Conservation (phyloP, 2,329 filamentous ascomycete genomes). For the Pezicula carpinea region DNA sequence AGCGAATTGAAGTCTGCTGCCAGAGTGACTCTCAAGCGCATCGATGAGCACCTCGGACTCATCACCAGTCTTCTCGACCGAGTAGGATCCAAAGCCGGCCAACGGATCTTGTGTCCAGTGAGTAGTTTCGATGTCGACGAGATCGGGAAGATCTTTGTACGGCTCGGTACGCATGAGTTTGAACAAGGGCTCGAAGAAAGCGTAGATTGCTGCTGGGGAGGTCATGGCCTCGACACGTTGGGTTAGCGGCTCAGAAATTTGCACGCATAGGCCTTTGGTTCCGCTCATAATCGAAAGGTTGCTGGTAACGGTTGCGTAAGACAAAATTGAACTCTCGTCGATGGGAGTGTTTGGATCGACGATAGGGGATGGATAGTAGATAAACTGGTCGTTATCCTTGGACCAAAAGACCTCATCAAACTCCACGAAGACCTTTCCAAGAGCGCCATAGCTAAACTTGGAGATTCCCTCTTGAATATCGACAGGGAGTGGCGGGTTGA, state of each 20-base stretch:
- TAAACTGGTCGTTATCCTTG: conserved; percentile 40
- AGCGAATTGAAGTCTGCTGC: conserved; percentile 35
- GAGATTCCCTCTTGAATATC: conserved; percentile 32
- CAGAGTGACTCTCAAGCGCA: conserved; percentile 32
- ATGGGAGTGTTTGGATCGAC: conserved; percentile 23
- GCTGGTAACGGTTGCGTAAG: conserved; percentile 38
- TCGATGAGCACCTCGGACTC: conserved; percentile 32
- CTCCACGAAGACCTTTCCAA: conserved; percentile 39
- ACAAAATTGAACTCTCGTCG: conserved; percentile 33
- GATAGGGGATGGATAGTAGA: conserved; percentile 36
- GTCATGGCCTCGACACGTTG: conserved; percentile 39
- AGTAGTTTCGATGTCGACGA: conserved; percentile 36
- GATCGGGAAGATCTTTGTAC: conserved; percentile 35
- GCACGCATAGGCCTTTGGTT: conserved; percentile 36
- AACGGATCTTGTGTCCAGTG: conserved; percentile 39
- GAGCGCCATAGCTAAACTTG: conserved; percentile 35
- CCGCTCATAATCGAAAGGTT: conserved; percentile 40
- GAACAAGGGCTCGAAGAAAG: conserved; percentile 40
- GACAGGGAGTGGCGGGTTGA: conserved; percentile 32
- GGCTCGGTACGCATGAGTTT: conserved; percentile 38
- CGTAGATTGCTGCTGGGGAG: conserved; percentile 31
- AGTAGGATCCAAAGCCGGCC: conserved; percentile 38
- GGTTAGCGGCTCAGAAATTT: conserved; percentile 39
- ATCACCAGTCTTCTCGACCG: conserved; percentile 40
- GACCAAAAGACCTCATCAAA: conserved; percentile 39